Base-by-base conservation (phyloP, 352 stramenopile genomes). In the Globisporangium paroecandrum region DNA sequence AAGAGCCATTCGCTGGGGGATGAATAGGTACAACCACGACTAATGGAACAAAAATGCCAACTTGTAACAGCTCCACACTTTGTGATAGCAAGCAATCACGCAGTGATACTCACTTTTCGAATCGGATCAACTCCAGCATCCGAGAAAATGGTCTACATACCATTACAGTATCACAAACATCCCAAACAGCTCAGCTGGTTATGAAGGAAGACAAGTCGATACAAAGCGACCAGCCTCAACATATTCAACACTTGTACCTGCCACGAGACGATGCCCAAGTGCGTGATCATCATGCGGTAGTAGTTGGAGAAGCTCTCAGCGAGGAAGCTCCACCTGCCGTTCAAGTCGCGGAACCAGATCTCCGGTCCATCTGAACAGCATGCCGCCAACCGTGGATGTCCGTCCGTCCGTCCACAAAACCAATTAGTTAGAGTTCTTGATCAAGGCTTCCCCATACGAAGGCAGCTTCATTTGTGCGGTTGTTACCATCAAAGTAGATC, bases 261-360 rank as follows among this genome's bases (percentile, higher is more conserved):
- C 86, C 86, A 94, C 53, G 77, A 82, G 22, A 92, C 82, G 65
- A 94, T 84, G 4, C 86, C 83, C 24, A 94, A 66, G 49, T 94
- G 86, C 41, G 76, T 75, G 47, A 94, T 78, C 79, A 92, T 91
- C 79, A 92, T 86, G 58, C 86, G 83, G 68, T 94, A 94, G 69
- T 94, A 94, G 43, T 91, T 81, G 25, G 72, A 79, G 59, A 94
- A 94, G 13, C 68, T 82, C 46, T 83, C 66, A 0, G 86, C 82
- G 18, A 94, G 74, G 56, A 91, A 94, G 62, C 82, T 85, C 86
- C 86, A 92, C 20, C 69, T 69, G 2, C 77, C 83, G 43, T 71
- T 72, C 43, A 89, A 63, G 65, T 92, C 77, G 12, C 72, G 74
- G 65, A 91, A 89, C 86, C 86, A 92, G 49, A 92, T 73, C 69